A percentile compares a stretch with the other conserved stretches of the same genome.
Conservation (phyloP, 1,284 basidiomycete genomes). For the Vanrija sp. region DNA sequence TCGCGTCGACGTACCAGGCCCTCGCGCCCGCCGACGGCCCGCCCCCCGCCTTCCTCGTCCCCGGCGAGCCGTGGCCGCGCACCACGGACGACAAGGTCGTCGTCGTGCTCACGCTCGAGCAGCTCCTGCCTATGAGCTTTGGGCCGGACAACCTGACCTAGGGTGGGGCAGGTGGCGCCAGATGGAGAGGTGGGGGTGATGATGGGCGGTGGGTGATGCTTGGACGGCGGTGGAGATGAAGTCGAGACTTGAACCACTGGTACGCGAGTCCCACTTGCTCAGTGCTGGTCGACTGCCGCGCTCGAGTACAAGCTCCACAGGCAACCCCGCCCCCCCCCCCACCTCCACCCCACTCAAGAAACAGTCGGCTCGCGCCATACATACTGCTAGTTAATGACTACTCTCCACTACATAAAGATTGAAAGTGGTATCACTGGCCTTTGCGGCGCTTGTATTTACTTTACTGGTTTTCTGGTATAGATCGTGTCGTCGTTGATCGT, state of each 20-base stretch:
- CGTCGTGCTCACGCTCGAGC: constrained; percentile 64
- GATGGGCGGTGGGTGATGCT: neutral
- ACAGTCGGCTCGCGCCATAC: too few relatives aligned
- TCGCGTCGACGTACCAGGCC: constrained; percentile 63
- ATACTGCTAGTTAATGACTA: too few relatives aligned
- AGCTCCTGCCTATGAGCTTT: constrained; percentile 80
- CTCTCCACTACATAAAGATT: too few relatives aligned
- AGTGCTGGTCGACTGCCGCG: too few relatives aligned
- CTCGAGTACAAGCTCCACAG: too few relatives aligned
- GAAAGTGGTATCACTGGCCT: too few relatives aligned
- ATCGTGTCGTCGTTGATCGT: neutral
- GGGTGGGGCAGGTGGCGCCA: too few relatives aligned
- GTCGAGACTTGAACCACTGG: too few relatives aligned
- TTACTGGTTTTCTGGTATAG: too few relatives aligned
- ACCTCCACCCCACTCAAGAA: neutral
- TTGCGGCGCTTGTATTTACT: too few relatives aligned
- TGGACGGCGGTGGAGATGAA: neutral
- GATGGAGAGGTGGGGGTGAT: neutral
- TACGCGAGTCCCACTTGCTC: too few relatives aligned
- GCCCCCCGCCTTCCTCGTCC: constrained; percentile 14
- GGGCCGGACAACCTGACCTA: constrained; percentile 63
- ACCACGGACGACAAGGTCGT: constrained; percentile 52
- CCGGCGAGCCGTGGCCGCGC: constrained; percentile 9
- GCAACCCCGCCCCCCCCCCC: neutral
- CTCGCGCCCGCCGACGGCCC: constrained; percentile 30